phyloP scores from a whole-genome alignment of 2,329 filamentous ascomycete species.

The Claviceps fusiformis region DNA sequence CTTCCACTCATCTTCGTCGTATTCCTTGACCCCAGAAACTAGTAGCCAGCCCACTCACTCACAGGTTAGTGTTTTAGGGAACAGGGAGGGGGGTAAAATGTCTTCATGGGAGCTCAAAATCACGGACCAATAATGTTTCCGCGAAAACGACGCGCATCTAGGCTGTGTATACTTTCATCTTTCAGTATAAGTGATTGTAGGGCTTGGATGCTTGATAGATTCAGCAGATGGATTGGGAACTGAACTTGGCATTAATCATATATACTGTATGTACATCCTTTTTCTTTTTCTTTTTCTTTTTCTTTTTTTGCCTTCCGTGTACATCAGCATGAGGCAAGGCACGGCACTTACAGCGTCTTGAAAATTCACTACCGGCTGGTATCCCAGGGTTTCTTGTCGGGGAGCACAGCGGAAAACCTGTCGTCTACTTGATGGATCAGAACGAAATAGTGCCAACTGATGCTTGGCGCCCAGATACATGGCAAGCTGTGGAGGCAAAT shows the following conservation, averaged over 20 bases:
- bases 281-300: too few species aligned
- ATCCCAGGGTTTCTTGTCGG: constrained; percentile 41
- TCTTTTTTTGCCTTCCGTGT: not conserved
- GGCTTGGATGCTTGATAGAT: constrained; percentile 47
- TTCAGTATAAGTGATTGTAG: constrained; percentile 43
- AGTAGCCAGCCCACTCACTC: not conserved
- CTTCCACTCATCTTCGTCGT: constrained; percentile 60
- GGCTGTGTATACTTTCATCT: constrained; percentile 30
- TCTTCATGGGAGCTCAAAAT: not conserved
- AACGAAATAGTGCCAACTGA: constrained; percentile 53
- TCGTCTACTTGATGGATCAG: constrained; percentile 43
- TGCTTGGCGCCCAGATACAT: constrained; percentile 55
- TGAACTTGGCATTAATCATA: constrained; percentile 14
- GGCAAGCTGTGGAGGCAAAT: constrained; percentile 48
- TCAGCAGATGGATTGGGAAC: constrained; percentile 59
- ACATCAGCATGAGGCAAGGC: not conserved
- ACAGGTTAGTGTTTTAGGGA: constrained; percentile 1
- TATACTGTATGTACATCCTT: not conserved
- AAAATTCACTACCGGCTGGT: constrained; percentile 53
- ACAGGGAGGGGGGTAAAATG: not conserved
- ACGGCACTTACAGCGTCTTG: constrained; percentile 48
- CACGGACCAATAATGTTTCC: constrained; percentile 54
- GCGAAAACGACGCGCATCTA: constrained; percentile 53
- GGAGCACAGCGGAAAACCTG: constrained; percentile 50
- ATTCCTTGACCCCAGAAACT: constrained; percentile 50